phyloP scores from a whole-genome alignment of 106 monocot genomes.

The Vanilla planifolia region DNA sequence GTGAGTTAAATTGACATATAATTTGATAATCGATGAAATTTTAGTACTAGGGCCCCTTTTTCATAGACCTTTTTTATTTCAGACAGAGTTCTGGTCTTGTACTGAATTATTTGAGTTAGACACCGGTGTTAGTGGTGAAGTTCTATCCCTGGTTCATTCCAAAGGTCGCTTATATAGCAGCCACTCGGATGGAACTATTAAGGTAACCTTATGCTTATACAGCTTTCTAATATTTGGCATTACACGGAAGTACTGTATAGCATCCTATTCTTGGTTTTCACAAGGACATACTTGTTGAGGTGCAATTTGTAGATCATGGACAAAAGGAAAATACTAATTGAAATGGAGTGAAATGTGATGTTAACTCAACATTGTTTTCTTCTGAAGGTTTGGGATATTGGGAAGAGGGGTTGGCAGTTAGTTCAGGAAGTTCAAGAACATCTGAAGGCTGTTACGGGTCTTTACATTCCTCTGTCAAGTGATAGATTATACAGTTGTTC shows the following conservation, averaged over 20 bases:
- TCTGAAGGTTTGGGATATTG: conserved; percentile 39
- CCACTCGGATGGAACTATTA: conserved; percentile 55
- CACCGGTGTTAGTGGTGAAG: conserved; percentile 26
- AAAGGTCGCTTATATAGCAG: conserved; percentile 42
- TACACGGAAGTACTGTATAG: background rate
- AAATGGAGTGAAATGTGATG: background rate
- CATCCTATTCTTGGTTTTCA: background rate
- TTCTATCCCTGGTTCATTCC: conserved; percentile 27
- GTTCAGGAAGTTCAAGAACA: conserved; percentile 42
- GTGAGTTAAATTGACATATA: conserved; percentile 18
- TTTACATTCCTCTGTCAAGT: conserved; percentile 25
- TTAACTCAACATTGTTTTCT: conserved; percentile 11
- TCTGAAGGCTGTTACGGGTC: conserved; percentile 37
- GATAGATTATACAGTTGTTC: conserved; percentile 45
- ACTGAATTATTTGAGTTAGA: conserved; percentile 37
- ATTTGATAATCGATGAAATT: background rate
- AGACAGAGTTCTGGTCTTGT: conserved; percentile 46
- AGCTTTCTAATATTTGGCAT: background rate
- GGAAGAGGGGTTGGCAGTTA: conserved; percentile 28
- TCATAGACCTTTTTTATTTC: conserved; percentile 15
- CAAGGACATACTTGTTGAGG: background rate
- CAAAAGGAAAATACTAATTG: background rate
- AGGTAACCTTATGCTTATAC: conserved; percentile 20
- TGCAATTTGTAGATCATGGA: background rate
- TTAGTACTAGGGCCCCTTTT: background rate